These are phyloP conservation scores for Apiospora phragmitis DNA, from an alignment of 2,329 filamentous ascomycete genomes.

Conservation along the genomic window DNA sequence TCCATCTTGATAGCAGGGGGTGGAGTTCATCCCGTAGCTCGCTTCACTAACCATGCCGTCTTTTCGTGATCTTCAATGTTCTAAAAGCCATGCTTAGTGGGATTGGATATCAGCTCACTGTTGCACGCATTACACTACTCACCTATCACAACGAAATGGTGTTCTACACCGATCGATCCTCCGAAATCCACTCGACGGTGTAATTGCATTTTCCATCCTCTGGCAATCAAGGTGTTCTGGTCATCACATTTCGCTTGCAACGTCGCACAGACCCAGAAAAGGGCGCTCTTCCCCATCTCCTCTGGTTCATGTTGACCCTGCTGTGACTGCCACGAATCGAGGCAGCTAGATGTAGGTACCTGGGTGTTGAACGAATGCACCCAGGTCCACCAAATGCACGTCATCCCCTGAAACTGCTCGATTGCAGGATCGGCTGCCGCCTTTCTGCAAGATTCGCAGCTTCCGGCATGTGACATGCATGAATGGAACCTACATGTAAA, in stretches of 20 bases:
- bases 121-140: background rate
- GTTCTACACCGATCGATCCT: background rate
- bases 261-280: background rate
- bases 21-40: background rate
- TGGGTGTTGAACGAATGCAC: background rate
- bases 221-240: background rate
- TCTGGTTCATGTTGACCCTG: background rate
- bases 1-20: background rate
- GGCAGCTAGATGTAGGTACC: background rate
- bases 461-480: slow-evolving; percentile 1
- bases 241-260: background rate
- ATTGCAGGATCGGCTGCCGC: background rate
- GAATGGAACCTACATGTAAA: background rate
- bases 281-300: background rate
- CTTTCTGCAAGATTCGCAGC: background rate
- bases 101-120: background rate
- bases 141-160: background rate
- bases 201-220: background rate
- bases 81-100: background rate
- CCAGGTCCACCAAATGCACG: background rate
- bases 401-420: background rate
- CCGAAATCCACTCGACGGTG: background rate
- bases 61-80: background rate
- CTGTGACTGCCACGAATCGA: no score
- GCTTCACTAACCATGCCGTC: background rate